Evolutionary conservation across 2,329 filamentous ascomycete species (phyloP).

Genomic region (Didymella pomorum): DNA sequence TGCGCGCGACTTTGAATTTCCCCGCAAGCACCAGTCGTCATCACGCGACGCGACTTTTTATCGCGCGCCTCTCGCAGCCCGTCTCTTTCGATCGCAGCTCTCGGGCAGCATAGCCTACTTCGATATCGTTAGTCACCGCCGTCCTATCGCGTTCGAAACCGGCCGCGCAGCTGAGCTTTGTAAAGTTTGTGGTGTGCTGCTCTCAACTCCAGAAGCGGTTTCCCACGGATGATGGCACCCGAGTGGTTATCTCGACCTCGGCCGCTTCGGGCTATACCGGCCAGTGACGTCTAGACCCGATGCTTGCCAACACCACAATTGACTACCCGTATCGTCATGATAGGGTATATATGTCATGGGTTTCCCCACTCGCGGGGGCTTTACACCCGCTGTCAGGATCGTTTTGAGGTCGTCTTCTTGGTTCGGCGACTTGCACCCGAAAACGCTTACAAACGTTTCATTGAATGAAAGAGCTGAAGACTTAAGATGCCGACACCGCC

Average conservation of each 20-base stretch:
- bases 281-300: constrained; percentile 23
- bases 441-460: constrained; percentile 14
- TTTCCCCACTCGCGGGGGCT: constrained; percentile 18
- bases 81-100: constrained; percentile 1
- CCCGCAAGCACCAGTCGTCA: constrained; percentile 4
- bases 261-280: constrained; percentile 20
- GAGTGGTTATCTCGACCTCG: constrained; percentile 24
- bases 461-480: constrained; percentile 9
- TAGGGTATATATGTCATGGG: constrained; percentile 23
- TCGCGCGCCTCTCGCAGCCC: constrained; percentile 1
- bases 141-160: constrained; percentile 10
- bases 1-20: not conserved
- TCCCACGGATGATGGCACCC: constrained; percentile 15
- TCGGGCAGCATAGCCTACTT: constrained; percentile 9
- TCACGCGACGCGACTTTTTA: constrained; percentile 9
- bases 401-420: constrained; percentile 9
- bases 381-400: constrained; percentile 17
- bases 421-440: constrained; percentile 18
- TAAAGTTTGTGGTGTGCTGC: constrained; percentile 12
- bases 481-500: constrained; percentile 47
- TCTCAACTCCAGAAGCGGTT: constrained; percentile 10
- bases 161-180: constrained; percentile 17
- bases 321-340: constrained; percentile 22
- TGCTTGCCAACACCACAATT: constrained; percentile 18
- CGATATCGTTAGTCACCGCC: not conserved